Conservation (phyloP, 495 filamentous ascomycete species). For the Cryomyces minteri region DNA sequence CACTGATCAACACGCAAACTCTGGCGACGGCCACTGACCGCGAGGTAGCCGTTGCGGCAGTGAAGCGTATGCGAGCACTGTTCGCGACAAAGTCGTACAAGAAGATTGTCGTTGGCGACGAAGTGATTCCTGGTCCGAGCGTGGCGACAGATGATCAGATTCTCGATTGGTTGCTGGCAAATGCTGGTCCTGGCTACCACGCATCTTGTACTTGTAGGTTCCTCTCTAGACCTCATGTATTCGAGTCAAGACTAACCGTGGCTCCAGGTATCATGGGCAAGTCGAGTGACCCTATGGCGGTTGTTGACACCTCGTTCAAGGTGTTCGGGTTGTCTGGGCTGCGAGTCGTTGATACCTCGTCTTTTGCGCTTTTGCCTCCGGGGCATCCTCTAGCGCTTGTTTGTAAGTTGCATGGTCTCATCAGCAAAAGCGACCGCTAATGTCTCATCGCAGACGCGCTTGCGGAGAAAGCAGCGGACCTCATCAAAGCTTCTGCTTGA, state of each 20-base stretch:
- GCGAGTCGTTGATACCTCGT: background rate
- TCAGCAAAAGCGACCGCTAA: too few species aligned
- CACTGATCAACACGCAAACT: background rate
- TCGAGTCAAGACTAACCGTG: too few species aligned
- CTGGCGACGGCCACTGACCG: background rate
- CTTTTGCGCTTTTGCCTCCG: background rate
- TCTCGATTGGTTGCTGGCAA: background rate
- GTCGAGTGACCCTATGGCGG: background rate
- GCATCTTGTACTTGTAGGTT: background rate
- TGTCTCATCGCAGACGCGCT: too few species aligned
- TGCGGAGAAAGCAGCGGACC: too few species aligned
- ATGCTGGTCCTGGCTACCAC: background rate
- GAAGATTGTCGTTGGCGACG: background rate
- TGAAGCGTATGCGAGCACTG: background rate
- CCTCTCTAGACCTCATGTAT: too few species aligned
- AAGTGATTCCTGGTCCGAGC: background rate
- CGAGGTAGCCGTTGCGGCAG: background rate
- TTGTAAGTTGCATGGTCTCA: background rate
- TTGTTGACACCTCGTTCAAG: background rate
- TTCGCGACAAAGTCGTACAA: too few species aligned
- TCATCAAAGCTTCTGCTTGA: too few species aligned
- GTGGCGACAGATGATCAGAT: background rate
- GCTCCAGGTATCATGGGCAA: background rate
- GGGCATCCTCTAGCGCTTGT: constrained; percentile 1
- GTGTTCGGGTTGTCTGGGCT: background rate